phyloP scores from a whole-genome alignment of 495 filamentous ascomycete species.

The Aspergillus wentii region DNA sequence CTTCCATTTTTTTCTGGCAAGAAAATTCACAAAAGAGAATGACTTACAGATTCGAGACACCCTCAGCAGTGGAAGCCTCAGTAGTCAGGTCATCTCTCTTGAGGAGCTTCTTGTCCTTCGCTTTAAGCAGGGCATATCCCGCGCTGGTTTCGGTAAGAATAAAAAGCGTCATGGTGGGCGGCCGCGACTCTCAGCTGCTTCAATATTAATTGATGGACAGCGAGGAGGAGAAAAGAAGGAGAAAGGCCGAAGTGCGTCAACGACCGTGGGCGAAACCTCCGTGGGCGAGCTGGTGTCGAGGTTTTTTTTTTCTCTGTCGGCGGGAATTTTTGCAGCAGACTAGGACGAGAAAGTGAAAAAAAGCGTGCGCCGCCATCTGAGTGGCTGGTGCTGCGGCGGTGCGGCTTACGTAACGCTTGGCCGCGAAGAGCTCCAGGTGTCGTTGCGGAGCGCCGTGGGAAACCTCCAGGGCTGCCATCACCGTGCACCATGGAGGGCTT shows the following conservation, averaged over 20 bases:
- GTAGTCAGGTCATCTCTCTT: constrained; percentile 73
- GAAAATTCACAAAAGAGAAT: constrained; percentile 4
- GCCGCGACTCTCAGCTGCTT: constrained; percentile 26
- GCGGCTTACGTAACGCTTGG: constrained; percentile 17
- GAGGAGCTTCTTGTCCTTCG: constrained; percentile 94
- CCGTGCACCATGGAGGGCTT: constrained; percentile 76
- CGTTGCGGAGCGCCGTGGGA: constrained; percentile 9
- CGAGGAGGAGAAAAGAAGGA: constrained; percentile 15
- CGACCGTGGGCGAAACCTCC: constrained; percentile 20
- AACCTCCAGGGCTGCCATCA: not conserved
- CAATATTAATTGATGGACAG: constrained; percentile 13
- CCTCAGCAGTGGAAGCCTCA: constrained; percentile 75
- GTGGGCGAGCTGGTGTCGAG: constrained; percentile 12
- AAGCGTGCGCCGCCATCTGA: constrained; percentile 11
- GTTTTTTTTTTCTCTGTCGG: constrained; percentile 5
- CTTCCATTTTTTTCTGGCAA: constrained; percentile 4
- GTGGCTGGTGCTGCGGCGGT: constrained; percentile 19
- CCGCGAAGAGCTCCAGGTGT: constrained; percentile 1
- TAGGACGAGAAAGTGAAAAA: constrained; percentile 19
- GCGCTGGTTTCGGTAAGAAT: constrained; percentile 90
- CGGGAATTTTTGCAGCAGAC: constrained; percentile 20
- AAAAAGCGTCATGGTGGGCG: constrained; percentile 64
- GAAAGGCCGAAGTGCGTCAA: constrained; percentile 11
- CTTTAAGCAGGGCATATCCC: constrained; percentile 96
- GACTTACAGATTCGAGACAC: constrained; percentile 78